Evolutionary conservation across 208 protist genomes (phyloP).

Genomic region (Leptomonas pyrrhocoris): DNA sequence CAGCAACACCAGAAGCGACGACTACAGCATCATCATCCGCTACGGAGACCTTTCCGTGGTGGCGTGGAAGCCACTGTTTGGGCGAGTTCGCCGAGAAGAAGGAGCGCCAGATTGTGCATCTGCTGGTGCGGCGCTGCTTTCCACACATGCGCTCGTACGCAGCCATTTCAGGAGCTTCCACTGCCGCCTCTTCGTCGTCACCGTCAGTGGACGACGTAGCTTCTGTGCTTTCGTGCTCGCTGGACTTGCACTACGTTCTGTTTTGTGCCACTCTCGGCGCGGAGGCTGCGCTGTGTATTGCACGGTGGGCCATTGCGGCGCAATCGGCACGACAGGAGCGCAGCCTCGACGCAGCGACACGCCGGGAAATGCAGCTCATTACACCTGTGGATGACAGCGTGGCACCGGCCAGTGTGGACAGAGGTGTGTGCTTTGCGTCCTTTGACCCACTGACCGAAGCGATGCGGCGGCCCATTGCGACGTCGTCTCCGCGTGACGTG

Average conservation of each 20-base stretch:
- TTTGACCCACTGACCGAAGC: slow-evolving; percentile 13
- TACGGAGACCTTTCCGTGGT: not conserved
- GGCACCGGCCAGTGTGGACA: not conserved
- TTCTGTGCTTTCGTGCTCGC: slow-evolving; percentile 21
- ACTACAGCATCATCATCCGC: not conserved
- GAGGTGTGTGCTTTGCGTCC: slow-evolving; percentile 26
- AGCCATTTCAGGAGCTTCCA: not conserved
- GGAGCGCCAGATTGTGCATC: slow-evolving; percentile 30
- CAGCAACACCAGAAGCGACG: no score
- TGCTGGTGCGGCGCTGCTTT: slow-evolving; percentile 45
- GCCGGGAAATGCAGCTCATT: slow-evolving; percentile 5
- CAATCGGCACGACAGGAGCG: slow-evolving; percentile 18
- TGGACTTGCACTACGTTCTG: slow-evolving; percentile 46
- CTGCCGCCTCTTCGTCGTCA: not conserved
- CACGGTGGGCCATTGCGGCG: slow-evolving; percentile 34
- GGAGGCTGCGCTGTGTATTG: slow-evolving; percentile 36
- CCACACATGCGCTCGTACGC: slow-evolving; percentile 49
- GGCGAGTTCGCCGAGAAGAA: slow-evolving; percentile 12
- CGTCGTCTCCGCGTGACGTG: no score
- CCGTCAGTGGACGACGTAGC: not conserved
- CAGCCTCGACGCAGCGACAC: not conserved
- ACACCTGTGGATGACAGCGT: not conserved
- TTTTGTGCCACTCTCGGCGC: slow-evolving; percentile 40
- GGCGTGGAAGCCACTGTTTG: slow-evolving; percentile 1
- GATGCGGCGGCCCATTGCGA: slow-evolving; percentile 5